Base-by-base conservation (phyloP, 1,284 basidiomycete genomes). In the Pisolithus thermaeus region DNA sequence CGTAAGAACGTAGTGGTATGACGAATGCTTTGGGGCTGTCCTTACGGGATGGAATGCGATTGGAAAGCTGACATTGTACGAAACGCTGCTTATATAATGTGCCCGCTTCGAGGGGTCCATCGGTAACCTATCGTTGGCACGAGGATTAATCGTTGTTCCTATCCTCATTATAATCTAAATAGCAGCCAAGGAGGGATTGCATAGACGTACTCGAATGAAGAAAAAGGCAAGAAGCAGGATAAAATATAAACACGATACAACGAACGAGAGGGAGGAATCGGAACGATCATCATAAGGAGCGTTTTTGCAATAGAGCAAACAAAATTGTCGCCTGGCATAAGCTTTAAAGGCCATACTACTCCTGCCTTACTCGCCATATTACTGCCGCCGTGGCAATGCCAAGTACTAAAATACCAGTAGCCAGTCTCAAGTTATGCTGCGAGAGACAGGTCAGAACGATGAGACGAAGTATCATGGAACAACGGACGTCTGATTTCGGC, bases 351-450 rank as follows among this genome's bases (percentile, higher is more conserved):
- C 16, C 27, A 16, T 43, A 56, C 49, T 62, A 70, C 49, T 74
- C 74, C 25, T 73, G 70, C 61, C 79, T 81, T 16, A 83, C 79
- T 52, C 80, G 73, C 80, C 81, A 85, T 59, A 83, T 67, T 40
- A 86, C 83, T 3, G 82, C 83, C n/a, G 77, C 83, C 3, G 82
- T 81, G 7, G 80, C 81, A 4, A 81, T 76, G 47, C 78, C 73
- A 30, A 85, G 64, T 1, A 85, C 72, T 11, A 85, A 60, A 4
- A 84, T 76, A 5, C 83, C 83, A 3, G 82, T 65, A 3, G 78
- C 80, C 5, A 76, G 62, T 52, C 59, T 60, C 25, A 65, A 11
- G 18, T 63, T 57, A 14, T 57, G 50, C 64, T 66, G 63, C 37
- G 65, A 65, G 53, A 58, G 54, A 59, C 11, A 64, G 1, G 61